A percentile compares a stretch with the other conserved stretches of the same genome.
Conservation (phyloP, 331 rosid species). For the Rosa hybrid region DNA sequence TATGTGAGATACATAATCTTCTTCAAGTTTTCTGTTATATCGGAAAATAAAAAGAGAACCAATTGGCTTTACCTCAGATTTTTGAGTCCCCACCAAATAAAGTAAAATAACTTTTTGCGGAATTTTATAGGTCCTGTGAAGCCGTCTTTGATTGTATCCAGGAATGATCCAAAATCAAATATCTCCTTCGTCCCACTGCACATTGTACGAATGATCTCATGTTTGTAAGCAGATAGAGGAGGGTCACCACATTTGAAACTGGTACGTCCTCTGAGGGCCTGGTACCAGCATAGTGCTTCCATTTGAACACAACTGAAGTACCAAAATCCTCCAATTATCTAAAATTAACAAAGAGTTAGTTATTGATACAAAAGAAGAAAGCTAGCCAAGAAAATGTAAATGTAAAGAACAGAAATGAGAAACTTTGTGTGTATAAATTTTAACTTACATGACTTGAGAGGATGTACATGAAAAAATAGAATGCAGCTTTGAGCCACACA, state of each 20-base stretch:
- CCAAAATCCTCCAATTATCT: background rate
- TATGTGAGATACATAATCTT: background rate
- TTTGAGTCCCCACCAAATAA: background rate
- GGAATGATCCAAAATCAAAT: background rate
- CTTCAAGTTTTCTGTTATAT: no score
- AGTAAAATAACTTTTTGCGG: background rate
- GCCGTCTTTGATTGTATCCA: background rate
- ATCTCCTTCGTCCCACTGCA: background rate
- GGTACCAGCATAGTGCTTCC: background rate
- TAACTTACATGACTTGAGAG: constrained; percentile 20
- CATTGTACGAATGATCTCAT: no score
- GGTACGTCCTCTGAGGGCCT: background rate
- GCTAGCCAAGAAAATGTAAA: no score
- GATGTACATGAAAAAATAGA: constrained; percentile 24
- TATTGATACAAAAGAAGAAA: no score
- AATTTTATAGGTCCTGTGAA: background rate
- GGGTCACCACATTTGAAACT: no score
- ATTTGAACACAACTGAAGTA: background rate
- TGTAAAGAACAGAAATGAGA: no score
- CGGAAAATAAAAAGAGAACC: no score
- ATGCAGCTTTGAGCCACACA: constrained; percentile 23
- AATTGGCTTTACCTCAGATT: background rate
- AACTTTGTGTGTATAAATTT: background rate
- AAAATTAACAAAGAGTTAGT: background rate
- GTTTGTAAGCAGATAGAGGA: no score